Evolutionary conservation across 306 rosid genomes (phyloP), one percentile per base, ranked within the genome.

Genomic region (barrel medic (Medicago truncatula)): DNA sequence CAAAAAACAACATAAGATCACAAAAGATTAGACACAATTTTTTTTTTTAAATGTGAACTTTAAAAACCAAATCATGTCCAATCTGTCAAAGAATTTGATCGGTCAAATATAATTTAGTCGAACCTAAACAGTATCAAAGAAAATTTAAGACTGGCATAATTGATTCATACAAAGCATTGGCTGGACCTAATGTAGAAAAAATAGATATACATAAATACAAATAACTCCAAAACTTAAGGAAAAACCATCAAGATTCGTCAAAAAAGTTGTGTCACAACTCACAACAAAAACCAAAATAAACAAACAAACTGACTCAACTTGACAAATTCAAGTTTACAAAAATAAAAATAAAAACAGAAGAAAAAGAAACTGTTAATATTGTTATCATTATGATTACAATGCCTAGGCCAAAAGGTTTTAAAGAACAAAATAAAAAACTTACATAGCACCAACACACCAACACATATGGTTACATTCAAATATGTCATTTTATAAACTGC

Each of bases 241-340:
- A 57, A 25, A 73, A 58, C 64, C 11, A 67, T 18, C 15, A 28
- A 58, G 63, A 34, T 73, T 62, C 34, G 34, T 28, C 34, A 28
- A 28, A 28, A 28, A 28, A 28, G 34, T 28, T 28, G 23, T 80
- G 38, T n/a, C n/a, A n/a, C n/a, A n/a, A n/a, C n/a, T 21, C 20
- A 44, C 28, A 67, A 34, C 70, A 34, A 67, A 80, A 72, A 11
- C 13, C 47, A 23, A 71, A 62, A 70, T 7, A 70, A 52, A 50
- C 20, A n/a, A 20, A 60, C 31, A 20, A 49, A 6, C 7, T 60
- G 13, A 38, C 62, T 28, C 62, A 65, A 72, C 36, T 72, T 38
- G 3, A 41, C 28, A 25, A 25, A 25, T 25, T 25, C 28, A 25
- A 25, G 28, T 25, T 25, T 25, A 25, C 28, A 25, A 25, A 2